A percentile compares a stretch with the other conserved stretches of the same genome.
Conservation (phyloP, 177 flowering plant genomes). For the Vitis hybrid region DNA sequence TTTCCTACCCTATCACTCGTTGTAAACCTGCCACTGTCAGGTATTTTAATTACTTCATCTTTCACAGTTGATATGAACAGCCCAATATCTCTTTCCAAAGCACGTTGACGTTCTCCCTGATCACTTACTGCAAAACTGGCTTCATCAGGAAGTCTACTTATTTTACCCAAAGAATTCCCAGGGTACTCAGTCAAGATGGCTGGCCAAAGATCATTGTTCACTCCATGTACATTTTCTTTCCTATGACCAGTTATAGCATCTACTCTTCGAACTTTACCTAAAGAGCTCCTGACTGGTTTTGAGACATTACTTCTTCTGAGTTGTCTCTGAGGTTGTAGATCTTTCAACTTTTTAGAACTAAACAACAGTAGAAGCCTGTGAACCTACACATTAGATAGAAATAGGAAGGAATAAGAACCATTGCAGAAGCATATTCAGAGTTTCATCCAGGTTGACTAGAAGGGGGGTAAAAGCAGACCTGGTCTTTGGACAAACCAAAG, state of each 20-base stretch:
- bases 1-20: not conserved
- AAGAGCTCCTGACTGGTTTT: not conserved
- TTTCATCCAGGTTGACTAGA: not conserved
- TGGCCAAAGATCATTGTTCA: conserved; percentile 2
- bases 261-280: not conserved
- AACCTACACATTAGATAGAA: conserved; percentile 34
- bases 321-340: conserved; percentile 8
- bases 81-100: no score
- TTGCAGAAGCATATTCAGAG: not conserved
- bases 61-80: not conserved
- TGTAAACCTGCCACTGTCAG: not conserved
- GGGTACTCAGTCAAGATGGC: not conserved
- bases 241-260: conserved; percentile 3
- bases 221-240: not conserved
- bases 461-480: conserved; percentile 29
- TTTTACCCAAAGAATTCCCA: no score
- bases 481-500: conserved; percentile 43
- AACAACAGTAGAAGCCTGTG: conserved; percentile 39
- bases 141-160: no score
- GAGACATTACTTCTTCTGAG: not conserved
- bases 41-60: not conserved
- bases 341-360: conserved; percentile 27
- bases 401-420: not conserved
- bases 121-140: no score
- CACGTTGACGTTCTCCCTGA: no score